phyloP scores from a whole-genome alignment of 805 yeast species.

The Blastobotrys americana region DNA sequence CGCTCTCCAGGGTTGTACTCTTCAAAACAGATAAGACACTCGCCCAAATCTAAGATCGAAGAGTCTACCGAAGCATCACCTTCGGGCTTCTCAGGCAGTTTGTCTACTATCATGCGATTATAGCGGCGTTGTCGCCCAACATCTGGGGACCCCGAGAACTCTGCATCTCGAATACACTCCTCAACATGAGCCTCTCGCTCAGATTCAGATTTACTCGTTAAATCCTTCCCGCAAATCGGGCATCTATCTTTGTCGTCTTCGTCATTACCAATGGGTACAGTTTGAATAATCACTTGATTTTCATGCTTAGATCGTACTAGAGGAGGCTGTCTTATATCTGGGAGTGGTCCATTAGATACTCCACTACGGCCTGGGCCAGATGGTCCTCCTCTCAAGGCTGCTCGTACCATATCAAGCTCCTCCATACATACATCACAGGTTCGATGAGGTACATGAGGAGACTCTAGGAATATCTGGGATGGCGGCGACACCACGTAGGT shows the following conservation, averaged over 20 bases:
- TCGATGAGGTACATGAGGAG: conserved; percentile 52
- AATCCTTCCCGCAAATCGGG: conserved; percentile 33
- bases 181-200: conserved; percentile 61
- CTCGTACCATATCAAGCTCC: conserved; percentile 39
- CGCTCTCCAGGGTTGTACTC: conserved; percentile 78
- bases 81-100: conserved; percentile 30
- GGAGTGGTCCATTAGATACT: background rate
- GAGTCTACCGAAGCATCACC: conserved; percentile 31
- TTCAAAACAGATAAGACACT: conserved; percentile 92
- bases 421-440: conserved; percentile 70
- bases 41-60: conserved; percentile 35
- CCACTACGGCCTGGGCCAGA: background rate
- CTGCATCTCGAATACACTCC: conserved; percentile 53
- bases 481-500: conserved; percentile 54
- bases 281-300: conserved; percentile 16
- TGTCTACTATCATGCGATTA: conserved; percentile 83
- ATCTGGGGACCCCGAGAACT: conserved; percentile 56
- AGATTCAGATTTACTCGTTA: conserved; percentile 25
- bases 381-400: conserved; percentile 15
- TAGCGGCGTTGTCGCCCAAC: conserved; percentile 38
- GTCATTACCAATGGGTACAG: conserved; percentile 20
- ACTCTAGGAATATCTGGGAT: conserved; percentile 40
- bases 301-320: conserved; percentile 6
- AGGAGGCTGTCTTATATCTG: background rate
- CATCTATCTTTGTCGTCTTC: conserved; percentile 30